Base-by-base conservation (phyloP, 1,139 yeast genomes). In the Scheffersomyces illinoinensis region DNA sequence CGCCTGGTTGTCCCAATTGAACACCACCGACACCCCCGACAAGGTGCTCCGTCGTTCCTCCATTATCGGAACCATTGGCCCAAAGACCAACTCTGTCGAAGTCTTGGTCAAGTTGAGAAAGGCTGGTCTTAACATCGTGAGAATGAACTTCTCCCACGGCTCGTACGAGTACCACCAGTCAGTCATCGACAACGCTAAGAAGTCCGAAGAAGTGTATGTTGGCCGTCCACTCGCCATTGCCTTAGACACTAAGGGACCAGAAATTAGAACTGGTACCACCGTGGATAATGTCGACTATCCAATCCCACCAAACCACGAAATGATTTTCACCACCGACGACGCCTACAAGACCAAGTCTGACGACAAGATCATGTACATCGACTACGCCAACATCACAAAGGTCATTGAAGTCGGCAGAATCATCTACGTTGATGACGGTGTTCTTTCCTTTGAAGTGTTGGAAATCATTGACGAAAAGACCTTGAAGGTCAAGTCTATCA, bases 81-180 rank as follows among this genome's bases (percentile, higher is more conserved):
- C 99, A 72, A 93, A 92, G 84, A 91, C 98, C 79, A 95, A 95
- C 87, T 79, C 84, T 71, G 95, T 88, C 67, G 98, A 93, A 73
- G 85, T 86, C 68, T 81, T 95, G 75, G 93, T 89, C 71, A 86
- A 88, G 75, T 87, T 95, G 76, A 90, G 99, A 85, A 91, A 91
- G 80, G 97, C 97, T 62, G 99, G 99, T 75, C 86, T 95, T 71
- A 95, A 93, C 86, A 91, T 95, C 76, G 98, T 91, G 58, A 90
- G 99, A 78, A 93, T 95, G 98, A 96, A 95, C 89, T 95, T 96
- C 82, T 91, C 97, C 66, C 99, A 96, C 82, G 99, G 99, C 71
- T 85, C 96, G 59, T 88, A 96, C 81, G 97, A 91, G 71, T 95
- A 95, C 87, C 99, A 95, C 81, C 97, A 93, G 82, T 83, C 92